phyloP scores from a whole-genome alignment of 441 rosid genomes.

The Theobroma grandiflorum region DNA sequence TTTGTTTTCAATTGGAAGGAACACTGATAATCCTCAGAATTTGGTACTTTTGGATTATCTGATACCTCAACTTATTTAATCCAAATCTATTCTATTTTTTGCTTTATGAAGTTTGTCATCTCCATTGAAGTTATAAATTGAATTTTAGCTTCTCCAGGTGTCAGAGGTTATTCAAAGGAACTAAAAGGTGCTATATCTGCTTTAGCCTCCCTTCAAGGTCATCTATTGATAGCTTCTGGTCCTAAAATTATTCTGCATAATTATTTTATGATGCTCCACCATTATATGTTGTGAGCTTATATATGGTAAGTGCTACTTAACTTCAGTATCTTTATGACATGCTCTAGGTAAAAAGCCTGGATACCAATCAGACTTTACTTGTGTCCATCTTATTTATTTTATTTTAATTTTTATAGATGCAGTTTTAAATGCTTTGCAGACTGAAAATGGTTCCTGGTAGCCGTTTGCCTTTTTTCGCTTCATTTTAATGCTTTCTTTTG shows the following conservation, averaged over 20 bases:
- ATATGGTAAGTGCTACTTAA: slow-evolving; percentile 69
- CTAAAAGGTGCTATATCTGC: slow-evolving; percentile 97
- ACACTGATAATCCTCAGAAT: slow-evolving; percentile 64
- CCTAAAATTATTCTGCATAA: slow-evolving; percentile 93
- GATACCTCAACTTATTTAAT: slow-evolving; percentile 16
- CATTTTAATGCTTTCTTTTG: slow-evolving; percentile 15
- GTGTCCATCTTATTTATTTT: slow-evolving; percentile 14
- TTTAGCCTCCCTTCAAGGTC: slow-evolving; percentile 96
- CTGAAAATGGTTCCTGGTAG: slow-evolving; percentile 13
- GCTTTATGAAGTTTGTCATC: neutral
- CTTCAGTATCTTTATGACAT: slow-evolving; percentile 13
- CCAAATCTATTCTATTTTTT: neutral
- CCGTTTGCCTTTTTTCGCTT: slow-evolving; percentile 27
- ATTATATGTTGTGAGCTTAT: slow-evolving; percentile 93
- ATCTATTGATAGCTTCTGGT: slow-evolving; percentile 89
- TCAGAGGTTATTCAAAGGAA: slow-evolving; percentile 93
- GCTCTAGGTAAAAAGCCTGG: slow-evolving; percentile 11
- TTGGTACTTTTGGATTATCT: slow-evolving; percentile 50
- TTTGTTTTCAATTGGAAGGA: slow-evolving; percentile 73
- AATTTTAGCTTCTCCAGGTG: slow-evolving; percentile 47
- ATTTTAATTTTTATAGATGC: neutral
- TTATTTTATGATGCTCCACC: slow-evolving; percentile 98
- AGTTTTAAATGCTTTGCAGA: neutral
- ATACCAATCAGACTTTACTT: slow-evolving; percentile 8
- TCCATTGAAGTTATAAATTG: neutral